phyloP scores from a whole-genome alignment of 306 rosid genomes.

The Cicer judaicum region DNA sequence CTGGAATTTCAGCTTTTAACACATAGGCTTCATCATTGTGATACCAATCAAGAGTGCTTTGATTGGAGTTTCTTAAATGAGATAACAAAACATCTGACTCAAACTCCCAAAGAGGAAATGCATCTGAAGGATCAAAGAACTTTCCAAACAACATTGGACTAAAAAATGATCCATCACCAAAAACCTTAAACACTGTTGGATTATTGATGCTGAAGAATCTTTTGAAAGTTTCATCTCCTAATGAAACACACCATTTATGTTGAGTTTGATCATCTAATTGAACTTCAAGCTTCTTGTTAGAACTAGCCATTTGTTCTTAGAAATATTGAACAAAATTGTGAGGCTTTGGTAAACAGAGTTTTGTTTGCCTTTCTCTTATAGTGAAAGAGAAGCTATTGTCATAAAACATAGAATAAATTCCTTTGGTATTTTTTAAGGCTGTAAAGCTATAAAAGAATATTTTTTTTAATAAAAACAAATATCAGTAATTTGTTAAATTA shows the following conservation, averaged over 20 bases:
- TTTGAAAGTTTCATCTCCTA: conserved; percentile 81
- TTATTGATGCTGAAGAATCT: conserved; percentile 61
- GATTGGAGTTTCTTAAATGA: conserved; percentile 61
- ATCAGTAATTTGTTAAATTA: too few species aligned
- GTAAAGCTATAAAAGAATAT: conserved; percentile 75
- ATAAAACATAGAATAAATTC: conserved; percentile 71
- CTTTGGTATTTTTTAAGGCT: conserved; percentile 66
- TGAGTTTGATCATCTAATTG: conserved; percentile 66
- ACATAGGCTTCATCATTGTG: conserved; percentile 68
- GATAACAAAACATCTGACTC: conserved; percentile 78
- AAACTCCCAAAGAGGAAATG: conserved; percentile 96
- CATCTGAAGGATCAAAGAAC: conserved; percentile 95
- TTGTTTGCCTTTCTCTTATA: conserved; percentile 56
- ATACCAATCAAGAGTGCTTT: conserved; percentile 73
- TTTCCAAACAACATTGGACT: conserved; percentile 93
- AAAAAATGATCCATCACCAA: conserved; percentile 85
- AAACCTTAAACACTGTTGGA: conserved; percentile 61
- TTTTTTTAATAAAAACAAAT: conserved; percentile 30
- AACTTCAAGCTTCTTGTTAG: conserved; percentile 67
- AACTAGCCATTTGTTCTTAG: conserved; percentile 47
- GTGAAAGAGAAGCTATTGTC: conserved; percentile 50
- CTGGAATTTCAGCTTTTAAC: conserved; percentile 83
- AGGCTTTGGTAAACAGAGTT: conserved; percentile 49
- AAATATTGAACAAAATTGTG: conserved; percentile 34
- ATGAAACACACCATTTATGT: conserved; percentile 78